Base-by-base conservation (phyloP, 202 grass and related monocot genomes). In the Musa balbisiana region DNA sequence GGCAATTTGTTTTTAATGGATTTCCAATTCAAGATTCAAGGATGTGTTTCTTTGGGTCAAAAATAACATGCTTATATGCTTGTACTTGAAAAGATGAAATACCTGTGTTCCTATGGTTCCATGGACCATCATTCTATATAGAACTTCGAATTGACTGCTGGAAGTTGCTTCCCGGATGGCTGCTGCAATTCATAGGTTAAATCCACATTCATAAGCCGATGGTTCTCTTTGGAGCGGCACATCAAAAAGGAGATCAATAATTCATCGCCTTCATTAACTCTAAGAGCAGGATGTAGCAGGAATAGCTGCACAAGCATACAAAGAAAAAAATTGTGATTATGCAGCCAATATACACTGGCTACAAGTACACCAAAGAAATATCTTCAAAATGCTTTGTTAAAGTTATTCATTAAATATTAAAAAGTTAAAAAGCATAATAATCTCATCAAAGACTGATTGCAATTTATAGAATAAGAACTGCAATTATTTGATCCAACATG, bases 191-290 rank as follows among this genome's bases (percentile, higher is more conserved):
- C 89, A 74, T 86, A 92, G 21, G 86, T 88, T 79, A 99, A 81
- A 10, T 95, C 91, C 71, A 99, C 73, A 77, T 99, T 89, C 95
- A 95, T 99, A 62, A 99, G 82, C 22, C 95, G 85, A 73, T 95
- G 95, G 62, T 99, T 94, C 84, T 95, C 89, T 81, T 92, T 95
- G 16, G 91, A 91, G 52, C 95, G 88, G 72, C 77, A 83, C 95
- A 99, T 95, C n/a, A 62, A 78, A 80, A 99, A 99, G 52, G 91
- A 95, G 64, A 93, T 77, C 33, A 83, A 82, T 54, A 99, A 54
- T 75, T 21, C 86, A 88, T 95, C 91, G 71, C 95, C 89, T 81
- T 82, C 89, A 75, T 79, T 82, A 70, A 90, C 95, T 73, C 76
- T 92, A 67, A 79, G 72, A 75, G 85, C 53, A 29, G 91, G 89